Percentiles rank a stretch among this genome's conserved stretches.
phyloP scores from a whole-genome alignment of 371 early-diverging fungal genomes.

The Mortierella sp. region DNA sequence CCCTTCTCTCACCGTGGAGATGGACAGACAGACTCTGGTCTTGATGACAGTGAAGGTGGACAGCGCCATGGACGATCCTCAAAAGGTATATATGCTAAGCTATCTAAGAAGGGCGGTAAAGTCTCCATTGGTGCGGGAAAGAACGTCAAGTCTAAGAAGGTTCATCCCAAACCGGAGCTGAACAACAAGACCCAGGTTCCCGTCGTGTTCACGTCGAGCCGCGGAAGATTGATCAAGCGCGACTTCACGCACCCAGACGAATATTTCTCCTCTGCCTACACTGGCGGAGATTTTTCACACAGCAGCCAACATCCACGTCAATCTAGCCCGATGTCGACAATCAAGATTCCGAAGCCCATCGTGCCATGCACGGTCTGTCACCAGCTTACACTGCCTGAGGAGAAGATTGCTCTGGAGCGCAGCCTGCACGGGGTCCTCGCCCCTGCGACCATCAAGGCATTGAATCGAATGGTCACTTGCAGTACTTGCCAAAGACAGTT shows the following conservation, averaged over 20 bases:
- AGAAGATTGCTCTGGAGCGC: slow-evolving; percentile 44
- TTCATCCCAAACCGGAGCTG: slow-evolving; percentile 38
- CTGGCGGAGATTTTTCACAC: background rate
- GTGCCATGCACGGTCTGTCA: slow-evolving; percentile 46
- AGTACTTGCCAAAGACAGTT: slow-evolving; percentile 42
- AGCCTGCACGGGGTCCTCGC: slow-evolving; percentile 27
- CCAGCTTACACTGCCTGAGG: slow-evolving; percentile 44
- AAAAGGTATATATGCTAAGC: slow-evolving; percentile 34
- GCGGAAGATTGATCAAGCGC: slow-evolving; percentile 43
- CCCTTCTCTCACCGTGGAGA: slow-evolving; percentile 33
- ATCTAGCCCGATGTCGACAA: slow-evolving; percentile 3
- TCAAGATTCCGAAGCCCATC: slow-evolving; percentile 23
- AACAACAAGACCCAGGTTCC: slow-evolving; percentile 28
- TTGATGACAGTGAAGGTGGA: slow-evolving; percentile 45
- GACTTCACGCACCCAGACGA: slow-evolving; percentile 39
- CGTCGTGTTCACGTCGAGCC: slow-evolving; percentile 45
- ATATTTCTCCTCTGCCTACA: slow-evolving; percentile 3
- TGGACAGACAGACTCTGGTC: slow-evolving; percentile 25
- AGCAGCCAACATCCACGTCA: background rate
- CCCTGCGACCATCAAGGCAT: slow-evolving; percentile 43
- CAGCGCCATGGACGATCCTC: slow-evolving; percentile 42
- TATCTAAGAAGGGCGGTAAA: slow-evolving; percentile 32
- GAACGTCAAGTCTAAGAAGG: slow-evolving; percentile 52
- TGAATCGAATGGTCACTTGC: slow-evolving; percentile 49
- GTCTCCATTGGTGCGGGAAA: slow-evolving; percentile 13